Percentiles rank a stretch among this genome's conserved stretches.
phyloP scores from a whole-genome alignment of 805 yeast genomes.

The Kurtzmaniella fragi region DNA sequence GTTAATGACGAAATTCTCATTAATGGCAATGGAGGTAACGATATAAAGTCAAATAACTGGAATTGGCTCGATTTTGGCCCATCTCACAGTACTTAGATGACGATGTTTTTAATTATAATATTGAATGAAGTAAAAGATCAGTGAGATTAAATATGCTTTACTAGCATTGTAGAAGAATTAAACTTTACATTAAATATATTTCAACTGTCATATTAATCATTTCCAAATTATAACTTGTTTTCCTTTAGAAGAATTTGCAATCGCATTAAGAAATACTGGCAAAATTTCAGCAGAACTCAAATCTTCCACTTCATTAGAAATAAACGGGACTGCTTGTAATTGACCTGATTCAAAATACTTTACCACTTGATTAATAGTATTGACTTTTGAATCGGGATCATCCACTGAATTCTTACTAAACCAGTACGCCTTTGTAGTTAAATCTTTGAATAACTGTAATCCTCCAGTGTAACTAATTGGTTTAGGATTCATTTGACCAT shows the following conservation, averaged over 20 bases:
- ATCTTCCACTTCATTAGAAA: constrained; percentile 33
- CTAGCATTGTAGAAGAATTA: no score
- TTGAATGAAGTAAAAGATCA: no score
- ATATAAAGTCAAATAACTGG: constrained; percentile 20
- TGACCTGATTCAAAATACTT: constrained; percentile 56
- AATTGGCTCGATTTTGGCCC: constrained; percentile 38
- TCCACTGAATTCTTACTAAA: constrained; percentile 19
- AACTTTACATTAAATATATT: no score
- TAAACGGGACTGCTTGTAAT: constrained; percentile 43
- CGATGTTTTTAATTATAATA: no score
- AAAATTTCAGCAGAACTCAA: constrained; percentile 37
- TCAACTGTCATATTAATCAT: constrained; percentile 1
- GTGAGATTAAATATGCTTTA: no score
- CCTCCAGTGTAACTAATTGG: constrained; percentile 14
- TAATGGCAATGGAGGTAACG: constrained; percentile 12
- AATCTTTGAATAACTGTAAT: constrained; percentile 25
- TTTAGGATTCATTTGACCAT: constrained; percentile 17
- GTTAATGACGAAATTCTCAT: constrained; percentile 26
- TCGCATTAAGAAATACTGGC: constrained; percentile 38
- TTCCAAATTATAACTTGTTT: constrained; percentile 37
- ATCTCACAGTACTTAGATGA: no score
- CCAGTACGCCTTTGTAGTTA: constrained; percentile 27
- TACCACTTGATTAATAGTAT: constrained; percentile 51
- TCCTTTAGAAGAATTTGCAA: constrained; percentile 34
- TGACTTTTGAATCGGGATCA: constrained; percentile 54